phyloP scores from a whole-genome alignment of 2,329 filamentous ascomycete genomes.

The Nemania sp. region DNA sequence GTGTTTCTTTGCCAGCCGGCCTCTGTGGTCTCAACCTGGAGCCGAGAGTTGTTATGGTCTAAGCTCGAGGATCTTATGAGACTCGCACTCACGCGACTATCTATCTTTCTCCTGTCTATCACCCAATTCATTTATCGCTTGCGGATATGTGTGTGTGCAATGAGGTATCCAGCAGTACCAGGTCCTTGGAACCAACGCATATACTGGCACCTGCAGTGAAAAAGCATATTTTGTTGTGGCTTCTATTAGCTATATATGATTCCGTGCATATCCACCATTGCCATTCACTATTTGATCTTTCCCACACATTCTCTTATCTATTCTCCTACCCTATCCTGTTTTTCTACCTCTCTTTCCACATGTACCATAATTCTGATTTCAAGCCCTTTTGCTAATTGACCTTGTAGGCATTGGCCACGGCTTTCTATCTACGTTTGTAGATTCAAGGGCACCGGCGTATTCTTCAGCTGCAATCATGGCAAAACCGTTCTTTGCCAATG shows the following conservation, averaged over 20 bases:
- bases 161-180: too few relatives aligned
- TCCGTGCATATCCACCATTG: too few relatives aligned
- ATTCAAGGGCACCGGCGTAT: slow-evolving; percentile 40
- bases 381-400: slow-evolving; percentile 22
- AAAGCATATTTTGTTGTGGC: too few relatives aligned
- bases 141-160: too few relatives aligned
- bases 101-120: too few relatives aligned
- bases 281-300: neutral
- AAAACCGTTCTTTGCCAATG: slow-evolving; percentile 67
- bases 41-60: too few relatives aligned
- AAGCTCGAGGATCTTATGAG: too few relatives aligned
- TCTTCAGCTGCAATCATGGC: slow-evolving; percentile 41
- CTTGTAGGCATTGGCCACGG: slow-evolving; percentile 26
- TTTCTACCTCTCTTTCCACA: neutral
- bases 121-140: too few relatives aligned
- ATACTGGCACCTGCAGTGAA: too few relatives aligned
- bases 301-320: neutral
- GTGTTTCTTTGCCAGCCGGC: neutral
- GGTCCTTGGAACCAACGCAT: too few relatives aligned
- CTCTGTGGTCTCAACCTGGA: neutral
- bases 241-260: too few relatives aligned
- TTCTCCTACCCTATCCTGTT: neutral
- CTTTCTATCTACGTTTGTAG: slow-evolving; percentile 20
- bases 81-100: too few relatives aligned
- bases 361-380: neutral